These are phyloP conservation scores for Fraxinus paxiana DNA, from an alignment of 305 asterid species.

Conservation along the genomic window DNA sequence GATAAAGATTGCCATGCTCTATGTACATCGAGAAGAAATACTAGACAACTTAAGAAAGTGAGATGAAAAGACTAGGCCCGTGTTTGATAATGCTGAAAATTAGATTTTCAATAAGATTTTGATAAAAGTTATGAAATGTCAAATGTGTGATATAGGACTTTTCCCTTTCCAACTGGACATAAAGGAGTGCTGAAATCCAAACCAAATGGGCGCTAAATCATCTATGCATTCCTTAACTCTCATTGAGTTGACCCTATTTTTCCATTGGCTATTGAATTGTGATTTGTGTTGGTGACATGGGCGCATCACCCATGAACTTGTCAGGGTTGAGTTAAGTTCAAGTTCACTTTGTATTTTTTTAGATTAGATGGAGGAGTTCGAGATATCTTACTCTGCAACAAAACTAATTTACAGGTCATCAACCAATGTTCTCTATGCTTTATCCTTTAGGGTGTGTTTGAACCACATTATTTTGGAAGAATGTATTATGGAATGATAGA, in stretches of 20 bases:
- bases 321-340: not conserved
- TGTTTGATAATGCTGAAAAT: too few relatives aligned
- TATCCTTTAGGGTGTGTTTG: too few relatives aligned
- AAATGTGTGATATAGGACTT: too few relatives aligned
- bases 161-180: too few relatives aligned
- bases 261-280: not conserved
- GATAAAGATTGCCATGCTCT: not conserved
- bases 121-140: too few relatives aligned
- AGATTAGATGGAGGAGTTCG: too few relatives aligned
- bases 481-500: too few relatives aligned
- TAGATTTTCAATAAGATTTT: too few relatives aligned
- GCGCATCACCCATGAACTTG: not conserved
- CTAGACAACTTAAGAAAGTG: not conserved
- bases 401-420: not conserved
- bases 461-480: too few relatives aligned
- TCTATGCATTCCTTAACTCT: not conserved
- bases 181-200: too few relatives aligned
- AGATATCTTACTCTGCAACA: not conserved
- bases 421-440: not conserved
- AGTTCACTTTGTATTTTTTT: not conserved
- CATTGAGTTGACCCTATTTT: not conserved
- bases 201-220: too few relatives aligned
- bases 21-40: not conserved
- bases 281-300: not conserved
- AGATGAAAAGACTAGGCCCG: too few relatives aligned